These are phyloP conservation scores for Aplosporella prunicola DNA, from an alignment of 2,329 filamentous ascomycete species.

Conservation along the genomic window DNA sequence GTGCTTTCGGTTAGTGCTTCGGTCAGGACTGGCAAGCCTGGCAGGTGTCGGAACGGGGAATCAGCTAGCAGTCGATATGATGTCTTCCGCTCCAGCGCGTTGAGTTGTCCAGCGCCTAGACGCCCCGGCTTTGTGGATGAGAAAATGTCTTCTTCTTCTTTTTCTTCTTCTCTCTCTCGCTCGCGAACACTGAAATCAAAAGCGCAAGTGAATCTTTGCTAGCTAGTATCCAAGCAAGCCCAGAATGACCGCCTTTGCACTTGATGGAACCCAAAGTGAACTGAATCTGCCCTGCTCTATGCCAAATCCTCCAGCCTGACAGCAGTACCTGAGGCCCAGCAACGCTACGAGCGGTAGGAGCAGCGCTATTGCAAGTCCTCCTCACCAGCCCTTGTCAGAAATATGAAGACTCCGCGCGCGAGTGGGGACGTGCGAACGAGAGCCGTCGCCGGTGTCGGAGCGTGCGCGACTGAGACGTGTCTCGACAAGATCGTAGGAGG, in stretches of 20 bases:
- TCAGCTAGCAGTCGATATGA: conserved; percentile 4
- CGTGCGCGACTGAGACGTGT: no score
- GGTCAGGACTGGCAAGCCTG: conserved; percentile 13
- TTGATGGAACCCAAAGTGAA: conserved; percentile 10
- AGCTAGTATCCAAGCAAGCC: conserved; percentile 34
- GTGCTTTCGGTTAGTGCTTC: conserved; percentile 13
- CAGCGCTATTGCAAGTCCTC: conserved; percentile 2
- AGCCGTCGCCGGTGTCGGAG: no score
- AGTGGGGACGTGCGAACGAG: conserved; percentile 1
- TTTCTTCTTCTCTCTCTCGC: conserved; percentile 22
- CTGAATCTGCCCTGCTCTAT: conserved; percentile 9
- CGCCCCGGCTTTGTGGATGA: conserved; percentile 7
- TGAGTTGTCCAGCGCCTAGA: conserved; percentile 6
- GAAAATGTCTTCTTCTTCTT: conserved; percentile 2
- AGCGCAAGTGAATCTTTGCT: conserved; percentile 38
- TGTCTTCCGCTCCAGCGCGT: neutral
- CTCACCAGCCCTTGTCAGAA: conserved; percentile 6
- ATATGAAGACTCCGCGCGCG: conserved; percentile 3
- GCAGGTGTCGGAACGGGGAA: conserved; percentile 16
- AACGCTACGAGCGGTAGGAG: neutral
- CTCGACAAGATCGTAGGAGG: no score
- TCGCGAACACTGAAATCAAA: conserved; percentile 32
- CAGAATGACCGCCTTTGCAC: conserved; percentile 18
- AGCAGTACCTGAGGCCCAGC: neutral
- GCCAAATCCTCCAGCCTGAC: conserved; percentile 6